Evolutionary conservation across 768 basidiomycete genomes (phyloP).

Genomic region (Obba rivulosa): DNA sequence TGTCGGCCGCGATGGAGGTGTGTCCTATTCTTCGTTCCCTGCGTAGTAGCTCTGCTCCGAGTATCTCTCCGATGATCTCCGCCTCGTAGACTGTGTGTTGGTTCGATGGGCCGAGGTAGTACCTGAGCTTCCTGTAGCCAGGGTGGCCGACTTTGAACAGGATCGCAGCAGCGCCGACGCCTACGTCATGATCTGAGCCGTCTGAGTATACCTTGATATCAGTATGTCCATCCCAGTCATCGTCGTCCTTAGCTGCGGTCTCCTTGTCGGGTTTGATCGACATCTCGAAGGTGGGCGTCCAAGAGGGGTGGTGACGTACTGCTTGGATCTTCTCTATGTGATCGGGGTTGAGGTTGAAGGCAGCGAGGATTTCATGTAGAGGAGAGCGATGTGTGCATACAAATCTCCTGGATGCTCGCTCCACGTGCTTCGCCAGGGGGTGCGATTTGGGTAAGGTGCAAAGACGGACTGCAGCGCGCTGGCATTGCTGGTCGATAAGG

Average conservation of each 20-base stretch:
- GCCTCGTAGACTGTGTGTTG: conserved; percentile 27
- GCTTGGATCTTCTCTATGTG: conserved; percentile 15
- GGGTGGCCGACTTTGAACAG: conserved; percentile 6
- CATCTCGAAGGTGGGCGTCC: not conserved
- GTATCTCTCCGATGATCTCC: conserved; percentile 21
- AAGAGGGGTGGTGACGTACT: conserved; percentile 5
- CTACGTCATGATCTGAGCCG: conserved; percentile 22
- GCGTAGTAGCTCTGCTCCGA: conserved; percentile 21
- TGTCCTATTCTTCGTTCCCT: not conserved
- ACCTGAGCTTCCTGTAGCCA: not conserved
- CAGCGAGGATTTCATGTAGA: conserved; percentile 18
- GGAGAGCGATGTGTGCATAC: conserved; percentile 15
- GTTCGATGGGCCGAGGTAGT: conserved; percentile 15
- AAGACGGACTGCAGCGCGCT: conserved; percentile 10
- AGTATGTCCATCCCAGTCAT: not conserved
- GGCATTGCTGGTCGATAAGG: conserved; percentile 9
- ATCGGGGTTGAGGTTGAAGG: conserved; percentile 9
- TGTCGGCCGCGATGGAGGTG: conserved; percentile 6
- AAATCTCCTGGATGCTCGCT: not conserved
- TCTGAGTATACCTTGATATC: conserved; percentile 21
- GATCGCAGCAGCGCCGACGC: conserved; percentile 27
- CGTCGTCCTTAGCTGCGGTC: too few relatives aligned
- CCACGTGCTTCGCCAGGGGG: conserved; percentile 9
- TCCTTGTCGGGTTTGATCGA: too few relatives aligned
- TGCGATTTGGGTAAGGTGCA: conserved; percentile 16